Base-by-base conservation (phyloP, 2,329 filamentous ascomycete genomes). In the Mollisiaceae sp. region DNA sequence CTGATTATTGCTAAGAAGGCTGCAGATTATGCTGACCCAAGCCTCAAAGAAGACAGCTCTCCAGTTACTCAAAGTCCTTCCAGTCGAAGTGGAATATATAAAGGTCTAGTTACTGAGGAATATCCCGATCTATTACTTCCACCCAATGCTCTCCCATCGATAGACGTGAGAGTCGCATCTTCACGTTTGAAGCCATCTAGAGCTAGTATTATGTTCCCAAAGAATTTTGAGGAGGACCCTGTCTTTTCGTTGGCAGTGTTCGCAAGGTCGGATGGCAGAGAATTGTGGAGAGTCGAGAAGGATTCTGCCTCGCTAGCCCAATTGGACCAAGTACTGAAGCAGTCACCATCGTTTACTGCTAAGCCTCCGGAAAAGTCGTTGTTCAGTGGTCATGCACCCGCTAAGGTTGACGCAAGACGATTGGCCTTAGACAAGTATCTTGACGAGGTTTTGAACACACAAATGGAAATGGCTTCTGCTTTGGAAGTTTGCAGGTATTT, bases 271-370 rank as follows among this genome's bases (percentile, higher is more conserved):
- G 88, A 93, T 67, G 82, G 86, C 2, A 86, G 85, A 63, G 94
- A 98, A 76, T 82, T 99, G 12, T 98, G 95, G 94, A 89, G 94
- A 36, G 88, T 97, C 8, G 95, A 99, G 79, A 99, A 99, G 78
- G 93, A 97, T 67, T 91, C 92, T 3, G 81, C 86, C 15, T 93
- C 94, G 35, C 82, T 99, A 35, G 85, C 88, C n/a, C 89, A 90
- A 69, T 83, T 99, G 41, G 94, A 98, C 75, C 86, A 92, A 63
- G 88, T 91, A 65, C 79, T 99, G 67, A 94, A 92, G 77, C 87
- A 91, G 63, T 86, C 89, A 55, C 80, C 86, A n/a, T 80, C 84
- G 6, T 93, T 97, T 73, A 86, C 86, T 12, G 91, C 89, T 12
- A 93, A 83, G 76, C 86, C 94, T 2, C 95, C 95, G 0, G 95